Evolutionary conservation across 371 early-diverging fungal species (phyloP).

Genomic region (Mucor mucedo): DNA sequence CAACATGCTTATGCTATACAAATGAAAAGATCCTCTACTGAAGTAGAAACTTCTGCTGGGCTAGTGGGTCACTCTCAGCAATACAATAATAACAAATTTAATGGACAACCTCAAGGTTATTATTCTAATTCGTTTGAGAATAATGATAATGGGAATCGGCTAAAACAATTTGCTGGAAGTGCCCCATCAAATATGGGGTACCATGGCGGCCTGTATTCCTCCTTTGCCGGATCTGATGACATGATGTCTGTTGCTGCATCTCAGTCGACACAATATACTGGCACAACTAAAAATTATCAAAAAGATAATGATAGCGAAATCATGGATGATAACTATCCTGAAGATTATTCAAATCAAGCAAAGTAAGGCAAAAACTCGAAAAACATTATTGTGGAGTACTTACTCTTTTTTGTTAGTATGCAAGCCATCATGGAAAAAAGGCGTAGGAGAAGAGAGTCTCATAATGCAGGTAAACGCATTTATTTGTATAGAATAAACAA

Average conservation of each 20-base stretch:
- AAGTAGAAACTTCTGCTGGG: slow-evolving; percentile 15
- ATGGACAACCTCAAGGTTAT: slow-evolving; percentile 6
- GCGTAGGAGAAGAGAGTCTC: slow-evolving; percentile 90
- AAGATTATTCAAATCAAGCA: slow-evolving; percentile 26
- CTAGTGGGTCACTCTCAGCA: slow-evolving; percentile 6
- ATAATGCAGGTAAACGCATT: slow-evolving; percentile 79
- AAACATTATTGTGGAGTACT: too few relatives aligned
- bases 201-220: slow-evolving; percentile 14
- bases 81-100: not conserved
- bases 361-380: slow-evolving; percentile 18
- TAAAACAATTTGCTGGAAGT: slow-evolving; percentile 24
- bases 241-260: slow-evolving; percentile 27
- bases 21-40: slow-evolving; percentile 32
- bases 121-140: slow-evolving; percentile 10
- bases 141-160: not conserved
- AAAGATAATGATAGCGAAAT: slow-evolving; percentile 7
- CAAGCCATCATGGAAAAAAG: slow-evolving; percentile 79
- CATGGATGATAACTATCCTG: slow-evolving; percentile 10
- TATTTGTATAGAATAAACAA: not conserved
- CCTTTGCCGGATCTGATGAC: slow-evolving; percentile 24
- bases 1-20: slow-evolving; percentile 17
- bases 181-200: slow-evolving; percentile 30
- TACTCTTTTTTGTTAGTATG: slow-evolving; percentile 34
- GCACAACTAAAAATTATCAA: not conserved
- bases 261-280: slow-evolving; percentile 6